phyloP scores from a whole-genome alignment of 805 yeast species.

The Jamesozyma jinghongensis region DNA sequence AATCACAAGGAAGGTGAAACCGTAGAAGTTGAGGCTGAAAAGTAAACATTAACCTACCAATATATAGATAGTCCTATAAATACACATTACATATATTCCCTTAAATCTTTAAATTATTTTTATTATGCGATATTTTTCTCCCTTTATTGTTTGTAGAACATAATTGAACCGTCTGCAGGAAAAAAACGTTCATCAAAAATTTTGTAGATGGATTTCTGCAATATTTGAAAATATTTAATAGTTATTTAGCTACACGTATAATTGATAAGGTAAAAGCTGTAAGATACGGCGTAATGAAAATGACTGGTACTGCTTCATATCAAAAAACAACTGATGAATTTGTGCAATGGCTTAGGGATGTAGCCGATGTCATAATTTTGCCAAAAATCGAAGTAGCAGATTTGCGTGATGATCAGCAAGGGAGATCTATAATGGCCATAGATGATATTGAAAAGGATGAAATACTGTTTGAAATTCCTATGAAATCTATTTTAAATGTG shows the following conservation, averaged over 20 bases:
- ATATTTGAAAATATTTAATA: too few species aligned
- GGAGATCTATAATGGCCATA: conserved; percentile 66
- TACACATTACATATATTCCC: background rate
- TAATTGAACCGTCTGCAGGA: background rate
- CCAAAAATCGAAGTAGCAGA: conserved; percentile 54
- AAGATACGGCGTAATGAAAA: too few species aligned
- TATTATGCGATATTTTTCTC: background rate
- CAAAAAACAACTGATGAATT: conserved; percentile 34
- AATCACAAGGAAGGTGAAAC: conserved; percentile 35
- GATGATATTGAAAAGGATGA: conserved; percentile 56
- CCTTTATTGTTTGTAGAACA: too few species aligned
- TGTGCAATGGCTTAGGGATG: conserved; percentile 35
- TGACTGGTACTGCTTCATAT: conserved; percentile 14
- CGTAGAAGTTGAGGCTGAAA: conserved; percentile 16
- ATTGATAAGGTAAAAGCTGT: too few species aligned
- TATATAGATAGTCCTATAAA: background rate
- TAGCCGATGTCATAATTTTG: conserved; percentile 40
- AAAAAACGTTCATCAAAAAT: background rate
- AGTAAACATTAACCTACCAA: conserved; percentile 5
- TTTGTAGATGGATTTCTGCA: background rate
- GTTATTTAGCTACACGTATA: too few species aligned
- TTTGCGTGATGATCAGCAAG: conserved; percentile 49
- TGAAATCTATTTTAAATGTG: conserved; percentile 47
- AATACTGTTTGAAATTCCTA: conserved; percentile 59
- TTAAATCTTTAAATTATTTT: background rate